Conservation (phyloP, 768 basidiomycete genomes). For the Russula lepida region DNA sequence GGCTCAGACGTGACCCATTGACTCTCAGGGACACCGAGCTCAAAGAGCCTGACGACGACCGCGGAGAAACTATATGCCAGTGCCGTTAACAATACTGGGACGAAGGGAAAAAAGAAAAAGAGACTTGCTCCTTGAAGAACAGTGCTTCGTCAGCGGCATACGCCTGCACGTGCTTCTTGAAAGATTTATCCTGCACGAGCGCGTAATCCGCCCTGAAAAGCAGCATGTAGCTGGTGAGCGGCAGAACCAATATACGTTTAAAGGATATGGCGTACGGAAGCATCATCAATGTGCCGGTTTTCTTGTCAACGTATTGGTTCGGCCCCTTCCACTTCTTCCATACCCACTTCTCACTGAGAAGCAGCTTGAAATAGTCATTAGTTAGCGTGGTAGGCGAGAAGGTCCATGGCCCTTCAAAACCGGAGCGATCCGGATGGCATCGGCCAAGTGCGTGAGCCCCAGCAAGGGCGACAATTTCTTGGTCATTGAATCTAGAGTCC, state of each 20-base stretch:
- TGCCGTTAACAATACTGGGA: conserved; percentile 8
- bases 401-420: conserved; percentile 90
- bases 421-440: conserved; percentile 77
- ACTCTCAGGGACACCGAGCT: conserved; percentile 81
- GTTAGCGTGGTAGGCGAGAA: conserved; percentile 86
- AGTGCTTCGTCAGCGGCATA: conserved; percentile 80
- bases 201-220: conserved; percentile 71
- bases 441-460: conserved; percentile 96
- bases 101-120: not conserved
- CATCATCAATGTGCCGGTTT: conserved; percentile 89
- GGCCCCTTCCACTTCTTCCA: conserved; percentile 95
- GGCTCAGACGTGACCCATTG: conserved; percentile 70
- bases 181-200: conserved; percentile 81
- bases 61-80: conserved; percentile 60
- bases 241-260: not conserved
- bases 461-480: conserved; percentile 91
- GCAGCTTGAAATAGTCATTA: conserved; percentile 79
- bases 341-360: conserved; percentile 87
- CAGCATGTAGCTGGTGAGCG: not conserved
- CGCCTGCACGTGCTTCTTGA: conserved; percentile 80
- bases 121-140: conserved; percentile 88
- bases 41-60: conserved; percentile 71
- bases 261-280: conserved; percentile 54
- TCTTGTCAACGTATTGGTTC: conserved; percentile 91
- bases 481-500: conserved; percentile 72